These are phyloP conservation scores for Nakataea oryzae DNA, from an alignment of 2,329 filamentous ascomycete genomes.

Conservation along the genomic window DNA sequence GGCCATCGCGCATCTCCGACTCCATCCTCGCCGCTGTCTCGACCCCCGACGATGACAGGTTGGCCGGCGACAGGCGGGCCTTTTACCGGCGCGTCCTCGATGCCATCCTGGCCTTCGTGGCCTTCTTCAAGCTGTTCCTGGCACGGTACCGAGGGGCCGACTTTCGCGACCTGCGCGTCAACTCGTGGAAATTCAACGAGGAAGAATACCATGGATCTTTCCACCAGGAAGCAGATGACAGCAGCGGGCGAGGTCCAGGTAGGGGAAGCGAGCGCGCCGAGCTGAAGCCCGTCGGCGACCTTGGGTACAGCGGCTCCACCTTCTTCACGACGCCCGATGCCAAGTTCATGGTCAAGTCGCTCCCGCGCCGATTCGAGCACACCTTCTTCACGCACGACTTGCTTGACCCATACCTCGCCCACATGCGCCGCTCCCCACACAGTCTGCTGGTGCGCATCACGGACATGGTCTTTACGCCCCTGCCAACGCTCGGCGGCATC, in stretches of 20 bases:
- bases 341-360: constrained; percentile 61
- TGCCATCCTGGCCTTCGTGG: constrained; percentile 36
- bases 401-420: constrained; percentile 50
- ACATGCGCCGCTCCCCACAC: constrained; percentile 49
- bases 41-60: background rate
- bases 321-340: constrained; percentile 59
- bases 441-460: constrained; percentile 63
- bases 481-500: constrained; percentile 46
- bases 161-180: constrained; percentile 38
- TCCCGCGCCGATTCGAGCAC: constrained; percentile 60
- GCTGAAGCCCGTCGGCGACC: constrained; percentile 50
- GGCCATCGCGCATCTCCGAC: constrained; percentile 1
- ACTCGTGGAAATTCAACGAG: constrained; percentile 23
- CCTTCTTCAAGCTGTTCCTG: constrained; percentile 36
- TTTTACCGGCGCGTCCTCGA: constrained; percentile 28
- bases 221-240: constrained; percentile 26
- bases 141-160: constrained; percentile 31
- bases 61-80: constrained; percentile 19
- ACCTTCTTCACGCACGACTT: constrained; percentile 59
- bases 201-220: constrained; percentile 28
- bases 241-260: constrained; percentile 16
- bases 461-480: constrained; percentile 51
- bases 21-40: background rate
- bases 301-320: constrained; percentile 67
- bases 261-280: constrained; percentile 14